Evolutionary conservation across 306 rosid species (phyloP).

Genomic region (Rubus idaeus): DNA sequence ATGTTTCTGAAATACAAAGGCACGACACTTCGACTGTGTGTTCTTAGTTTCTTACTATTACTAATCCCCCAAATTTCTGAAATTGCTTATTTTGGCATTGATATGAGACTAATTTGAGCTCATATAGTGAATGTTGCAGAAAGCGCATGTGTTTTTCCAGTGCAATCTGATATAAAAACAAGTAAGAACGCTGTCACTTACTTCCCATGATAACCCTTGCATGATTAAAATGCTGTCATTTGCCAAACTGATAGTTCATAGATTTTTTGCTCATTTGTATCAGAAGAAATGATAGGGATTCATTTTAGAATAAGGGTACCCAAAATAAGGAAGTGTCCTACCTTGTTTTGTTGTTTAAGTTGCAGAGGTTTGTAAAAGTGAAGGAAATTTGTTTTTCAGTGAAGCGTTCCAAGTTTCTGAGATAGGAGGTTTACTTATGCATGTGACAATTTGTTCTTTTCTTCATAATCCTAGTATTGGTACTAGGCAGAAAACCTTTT

Average conservation of each 20-base stretch:
- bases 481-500: not conserved
- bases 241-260: not conserved
- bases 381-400: not conserved
- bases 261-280: not conserved
- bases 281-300: not conserved
- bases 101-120: constrained; percentile 25
- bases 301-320: not conserved
- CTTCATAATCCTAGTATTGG: not conserved
- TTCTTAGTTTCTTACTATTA: constrained; percentile 3
- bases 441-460: not conserved
- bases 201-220: constrained; percentile 6
- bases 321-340: not conserved
- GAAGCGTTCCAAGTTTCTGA: not conserved
- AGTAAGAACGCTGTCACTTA: constrained; percentile 30
- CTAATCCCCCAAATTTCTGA: not conserved
- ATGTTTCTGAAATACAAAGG: constrained; percentile 63
- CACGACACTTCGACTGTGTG: constrained; percentile 9
- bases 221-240: constrained; percentile 7
- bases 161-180: constrained; percentile 28
- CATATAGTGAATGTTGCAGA: constrained; percentile 48
- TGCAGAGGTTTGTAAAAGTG: not conserved
- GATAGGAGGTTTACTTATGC: not conserved
- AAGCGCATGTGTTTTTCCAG: constrained; percentile 50
- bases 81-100: not conserved
- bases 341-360: not conserved